Evolutionary conservation across 208 protist species (phyloP).

Genomic region (Crithidia thermophila): DNA sequence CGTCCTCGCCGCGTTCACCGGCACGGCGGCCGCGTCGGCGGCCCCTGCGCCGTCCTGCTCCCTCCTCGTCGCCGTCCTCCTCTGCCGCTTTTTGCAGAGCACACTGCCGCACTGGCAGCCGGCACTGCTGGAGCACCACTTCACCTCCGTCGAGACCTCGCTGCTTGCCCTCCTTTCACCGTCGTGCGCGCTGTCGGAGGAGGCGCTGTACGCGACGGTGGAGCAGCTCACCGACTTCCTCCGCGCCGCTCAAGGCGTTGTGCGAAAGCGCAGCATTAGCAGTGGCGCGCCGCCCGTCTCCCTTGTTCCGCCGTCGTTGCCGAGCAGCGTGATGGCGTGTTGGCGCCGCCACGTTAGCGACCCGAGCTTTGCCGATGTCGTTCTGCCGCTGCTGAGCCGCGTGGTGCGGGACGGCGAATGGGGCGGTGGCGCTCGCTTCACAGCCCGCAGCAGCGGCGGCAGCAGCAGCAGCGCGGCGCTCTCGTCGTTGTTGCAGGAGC

Average conservation of each 20-base stretch:
- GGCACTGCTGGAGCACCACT: slow-evolving; percentile 20
- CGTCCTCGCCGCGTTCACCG: slow-evolving; percentile 13
- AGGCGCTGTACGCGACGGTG: slow-evolving; percentile 22
- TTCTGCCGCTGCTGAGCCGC: slow-evolving; percentile 37
- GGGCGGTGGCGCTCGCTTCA: too few species aligned
- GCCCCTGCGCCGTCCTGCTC: slow-evolving; percentile 39
- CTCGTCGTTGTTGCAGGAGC: slow-evolving; percentile 26
- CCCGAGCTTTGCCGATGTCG: slow-evolving; percentile 61
- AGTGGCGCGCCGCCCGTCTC: neutral
- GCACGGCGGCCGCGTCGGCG: neutral
- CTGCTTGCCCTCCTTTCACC: slow-evolving; percentile 26
- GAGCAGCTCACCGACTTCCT: slow-evolving; percentile 28
- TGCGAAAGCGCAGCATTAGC: neutral
- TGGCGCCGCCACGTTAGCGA: slow-evolving; percentile 68
- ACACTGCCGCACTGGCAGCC: slow-evolving; percentile 19
- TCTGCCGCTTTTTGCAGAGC: slow-evolving; percentile 25
- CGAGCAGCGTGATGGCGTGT: slow-evolving; percentile 41
- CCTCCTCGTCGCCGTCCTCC: slow-evolving; percentile 32
- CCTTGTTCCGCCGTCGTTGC: slow-evolving; percentile 10
- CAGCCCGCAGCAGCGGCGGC: slow-evolving; percentile 15
- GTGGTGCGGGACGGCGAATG: slow-evolving; percentile 18
- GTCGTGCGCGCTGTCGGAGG: slow-evolving; percentile 16
- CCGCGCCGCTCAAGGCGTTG: neutral
- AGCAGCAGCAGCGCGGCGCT: slow-evolving; percentile 14
- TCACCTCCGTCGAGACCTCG: slow-evolving; percentile 8